A percentile compares a stretch with the other conserved stretches of the same genome.
These are phyloP conservation scores for Catenaria anguillulae DNA, from an alignment of 371 early-diverging fungal genomes.

Conservation along the genomic window DNA sequence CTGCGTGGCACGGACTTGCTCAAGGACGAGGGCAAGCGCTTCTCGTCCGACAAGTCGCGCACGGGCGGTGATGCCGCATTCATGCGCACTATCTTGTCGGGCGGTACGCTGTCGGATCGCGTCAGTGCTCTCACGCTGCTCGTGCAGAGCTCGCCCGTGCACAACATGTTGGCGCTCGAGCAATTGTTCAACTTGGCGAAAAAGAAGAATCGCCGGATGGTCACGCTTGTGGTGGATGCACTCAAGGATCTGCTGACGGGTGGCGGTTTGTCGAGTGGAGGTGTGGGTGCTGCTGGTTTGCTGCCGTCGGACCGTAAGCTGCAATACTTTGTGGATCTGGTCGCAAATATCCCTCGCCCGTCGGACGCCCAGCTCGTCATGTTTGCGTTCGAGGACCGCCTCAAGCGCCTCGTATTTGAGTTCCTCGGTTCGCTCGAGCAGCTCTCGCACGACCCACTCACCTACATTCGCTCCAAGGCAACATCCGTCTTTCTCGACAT, in stretches of 20 bases:
- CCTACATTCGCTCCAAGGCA: conserved; percentile 62
- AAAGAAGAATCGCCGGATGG: conserved; percentile 78
- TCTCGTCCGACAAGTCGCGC: background rate
- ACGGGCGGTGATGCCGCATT: conserved; percentile 65
- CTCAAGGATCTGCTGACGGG: conserved; percentile 77
- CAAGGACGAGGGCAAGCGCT: conserved; percentile 4
- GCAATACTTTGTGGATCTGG: conserved; percentile 18
- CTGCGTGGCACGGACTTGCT: conserved; percentile 3
- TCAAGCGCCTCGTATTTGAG: conserved; percentile 79
- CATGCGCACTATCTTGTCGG: conserved; percentile 64
- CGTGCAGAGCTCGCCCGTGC: conserved; percentile 81
- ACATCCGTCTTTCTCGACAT: conserved; percentile 57
- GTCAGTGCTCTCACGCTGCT: conserved; percentile 82
- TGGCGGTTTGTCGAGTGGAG: conserved; percentile 12
- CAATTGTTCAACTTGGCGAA: conserved; percentile 69
- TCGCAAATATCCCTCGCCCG: too few species aligned
- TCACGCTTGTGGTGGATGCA: conserved; percentile 66
- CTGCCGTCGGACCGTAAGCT: conserved; percentile 75
- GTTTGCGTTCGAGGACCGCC: conserved; percentile 84
- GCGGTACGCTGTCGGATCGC: conserved; percentile 84
- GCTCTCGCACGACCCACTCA: conserved; percentile 67
- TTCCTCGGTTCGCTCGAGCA: conserved; percentile 62
- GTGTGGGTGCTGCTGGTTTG: conserved; percentile 16
- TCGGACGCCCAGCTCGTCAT: conserved; percentile 48
- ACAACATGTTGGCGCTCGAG: conserved; percentile 57